phyloP scores from a whole-genome alignment of 106 monocot genomes.

The Alisma plantagoaquatica region DNA sequence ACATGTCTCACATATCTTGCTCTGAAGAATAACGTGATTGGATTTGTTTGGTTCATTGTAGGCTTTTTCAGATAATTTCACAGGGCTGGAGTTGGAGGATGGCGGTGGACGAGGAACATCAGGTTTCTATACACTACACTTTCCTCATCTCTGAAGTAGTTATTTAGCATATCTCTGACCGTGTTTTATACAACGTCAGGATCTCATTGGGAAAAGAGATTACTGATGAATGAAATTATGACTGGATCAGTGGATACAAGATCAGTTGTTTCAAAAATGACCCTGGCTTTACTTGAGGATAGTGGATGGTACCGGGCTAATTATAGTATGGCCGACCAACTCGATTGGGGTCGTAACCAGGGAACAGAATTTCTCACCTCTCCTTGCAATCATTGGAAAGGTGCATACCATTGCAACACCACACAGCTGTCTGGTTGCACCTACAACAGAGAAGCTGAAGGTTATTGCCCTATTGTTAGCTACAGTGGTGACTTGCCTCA shows the following conservation, averaged over 20 bases:
- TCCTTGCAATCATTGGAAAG: conserved; percentile 85
- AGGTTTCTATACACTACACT: too few relatives aligned
- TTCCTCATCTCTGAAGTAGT: too few relatives aligned
- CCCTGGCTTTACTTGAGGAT: conserved; percentile 91
- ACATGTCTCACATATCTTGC: too few relatives aligned
- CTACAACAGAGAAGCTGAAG: conserved; percentile 99
- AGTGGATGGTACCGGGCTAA: conserved; percentile 98
- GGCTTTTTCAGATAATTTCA: conserved; percentile 94
- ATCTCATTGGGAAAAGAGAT: conserved; percentile 98
- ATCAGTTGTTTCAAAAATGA: conserved; percentile 99
- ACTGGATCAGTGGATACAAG: conserved; percentile 98
- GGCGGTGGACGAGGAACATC: conserved; percentile 96
- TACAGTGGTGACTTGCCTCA: conserved; percentile 83
- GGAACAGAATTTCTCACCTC: conserved; percentile 90
- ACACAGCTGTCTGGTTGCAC: conserved; percentile 96
- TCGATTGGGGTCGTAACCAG: conserved; percentile 94
- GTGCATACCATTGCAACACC: conserved; percentile 90
- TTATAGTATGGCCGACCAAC: conserved; percentile 94
- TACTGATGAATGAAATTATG: conserved; percentile 99
- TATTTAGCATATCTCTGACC: too few relatives aligned
- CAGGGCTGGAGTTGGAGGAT: conserved; percentile 96
- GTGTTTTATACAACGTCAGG: too few relatives aligned
- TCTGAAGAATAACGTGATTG: too few relatives aligned
- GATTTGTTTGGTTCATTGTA: conserved; percentile 15
- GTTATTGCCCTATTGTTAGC: conserved; percentile 94